Evolutionary conservation across 2,329 filamentous ascomycete genomes (phyloP).

Genomic region (Magnaporthiopsis rhizophila): DNA sequence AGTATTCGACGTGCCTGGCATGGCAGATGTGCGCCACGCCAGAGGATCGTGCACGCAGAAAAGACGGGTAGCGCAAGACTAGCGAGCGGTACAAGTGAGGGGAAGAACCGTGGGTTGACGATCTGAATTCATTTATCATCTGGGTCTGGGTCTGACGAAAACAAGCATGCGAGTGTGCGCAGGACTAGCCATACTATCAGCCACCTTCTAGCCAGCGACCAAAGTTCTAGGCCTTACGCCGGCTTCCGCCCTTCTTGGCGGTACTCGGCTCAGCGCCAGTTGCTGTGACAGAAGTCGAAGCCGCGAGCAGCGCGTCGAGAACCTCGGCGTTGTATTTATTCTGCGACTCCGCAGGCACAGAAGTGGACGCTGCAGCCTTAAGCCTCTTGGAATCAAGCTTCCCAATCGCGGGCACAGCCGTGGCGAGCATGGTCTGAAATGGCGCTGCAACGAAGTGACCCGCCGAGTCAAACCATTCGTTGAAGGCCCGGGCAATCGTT

Average conservation of each 20-base stretch:
- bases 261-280: constrained; percentile 16
- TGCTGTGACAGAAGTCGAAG: constrained; percentile 12
- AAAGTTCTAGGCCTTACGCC: constrained; percentile 32
- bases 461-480: constrained; percentile 65
- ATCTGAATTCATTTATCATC: background rate
- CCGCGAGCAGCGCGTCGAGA: constrained; percentile 38
- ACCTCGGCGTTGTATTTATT: constrained; percentile 32
- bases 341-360: constrained; percentile 28
- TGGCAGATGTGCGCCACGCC: background rate
- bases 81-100: background rate
- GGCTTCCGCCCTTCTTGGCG: constrained; percentile 33
- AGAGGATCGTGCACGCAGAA: background rate
- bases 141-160: background rate
- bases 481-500: constrained; percentile 57
- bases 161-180: background rate
- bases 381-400: constrained; percentile 55
- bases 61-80: background rate
- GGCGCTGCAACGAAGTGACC: constrained; percentile 67
- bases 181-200: background rate
- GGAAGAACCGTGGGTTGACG: background rate
- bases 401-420: constrained; percentile 58
- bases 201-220: background rate
- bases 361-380: constrained; percentile 23
- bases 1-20: background rate
- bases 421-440: constrained; percentile 71